Evolutionary conservation across 176 grass and related monocot species (phyloP), one percentile per base, ranked within the genome.

Genomic region (Oryza meridionalis): DNA sequence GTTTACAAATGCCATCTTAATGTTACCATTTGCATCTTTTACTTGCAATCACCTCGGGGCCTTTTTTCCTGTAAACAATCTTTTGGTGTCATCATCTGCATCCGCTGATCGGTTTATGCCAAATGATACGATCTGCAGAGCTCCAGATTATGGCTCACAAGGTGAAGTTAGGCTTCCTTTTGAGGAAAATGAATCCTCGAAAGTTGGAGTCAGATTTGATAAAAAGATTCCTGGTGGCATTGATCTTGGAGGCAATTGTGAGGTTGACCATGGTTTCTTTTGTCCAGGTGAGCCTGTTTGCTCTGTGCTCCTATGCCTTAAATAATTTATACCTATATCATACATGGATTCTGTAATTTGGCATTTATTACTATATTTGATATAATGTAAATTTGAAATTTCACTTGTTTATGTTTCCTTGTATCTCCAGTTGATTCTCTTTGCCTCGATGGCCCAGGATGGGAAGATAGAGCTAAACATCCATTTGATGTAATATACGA

Each of bases 171-270:
- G 87, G 42, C 96, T 98, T 88, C 70, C 85, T 88, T 98, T 98
- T 78, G 96, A 93, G 89, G 93, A 95, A 81, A 98, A 98, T 45
- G 93, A 81, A 43, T 88, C 89, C 55, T 95, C 96, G 61, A 98
- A 98, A 90, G 53, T 98, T 75, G 96, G 96, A 84, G 91, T 98
- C 65, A 91, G 96, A 85, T 98, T 98, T 16, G 96, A 98, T 78
- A 90, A 89, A 72, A 85, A 90, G 75, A 91, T 98, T 65, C 83
- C 86, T 2, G 91, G 94, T 58, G 96, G 93, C 74, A 95, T 88
- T 83, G 96, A 98, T 94, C 91, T 98, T 85, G 96, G 96, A 46
- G 96, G 96, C 58, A 73, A 87, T 81, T 98, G 96, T 80, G 96
- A 98, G 84, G 74, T 90, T 93, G 83, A 94, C 71, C 93, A 95